Base-by-base conservation (phyloP, 768 basidiomycete species). In the Tricholoma bakamatsutake region DNA sequence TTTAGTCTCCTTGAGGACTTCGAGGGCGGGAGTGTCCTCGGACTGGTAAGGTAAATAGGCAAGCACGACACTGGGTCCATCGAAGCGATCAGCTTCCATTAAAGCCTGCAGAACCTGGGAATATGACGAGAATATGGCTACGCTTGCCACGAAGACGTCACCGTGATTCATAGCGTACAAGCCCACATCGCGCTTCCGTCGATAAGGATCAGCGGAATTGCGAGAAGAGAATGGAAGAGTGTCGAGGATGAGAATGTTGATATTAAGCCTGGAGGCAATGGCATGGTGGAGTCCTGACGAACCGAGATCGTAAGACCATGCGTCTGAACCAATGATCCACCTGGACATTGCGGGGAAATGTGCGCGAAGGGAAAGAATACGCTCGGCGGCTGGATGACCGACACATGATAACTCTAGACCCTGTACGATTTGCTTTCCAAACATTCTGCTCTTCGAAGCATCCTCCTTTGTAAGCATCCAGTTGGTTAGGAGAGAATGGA, bases 141-240 rank as follows among this genome's bases (percentile, higher is more conserved):
- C 81, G 64, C 91, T 93, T 8, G 95, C 94, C 54, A 97, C 97
- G 67, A 90, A 99, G 57, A 94, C 93, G 66, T 94, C 89, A 10
- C 96, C 96, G 69, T 97, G 89, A 74, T 97, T 98, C 89, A 98
- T 94, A 24, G 96, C 97, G 65, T 99, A 99, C 50, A 99, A 76
- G 2, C 96, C 97, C 50, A 95, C 89, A 69, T 99, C 97, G 65
- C 93, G 95, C 74, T 98, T 98, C 55, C 93, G 80, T 57, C 91
- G 84, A 58, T 80, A 78, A 9, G 83, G 85, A 61, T 88, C 89
- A 5, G 73, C 77, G 24, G 77, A 70, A 65, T 86, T 83, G 53
- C 93, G 86, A 34, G 84, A 71, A 2, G 93, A 85, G 72, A 97
- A 99, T 0, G 97, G 92, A 2, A 87, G 72, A 6, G 89, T 94